Evolutionary conservation across 2,329 filamentous ascomycete genomes (phyloP), one percentile per base, ranked within the genome.

Genomic region (Ophiostoma piceae): DNA sequence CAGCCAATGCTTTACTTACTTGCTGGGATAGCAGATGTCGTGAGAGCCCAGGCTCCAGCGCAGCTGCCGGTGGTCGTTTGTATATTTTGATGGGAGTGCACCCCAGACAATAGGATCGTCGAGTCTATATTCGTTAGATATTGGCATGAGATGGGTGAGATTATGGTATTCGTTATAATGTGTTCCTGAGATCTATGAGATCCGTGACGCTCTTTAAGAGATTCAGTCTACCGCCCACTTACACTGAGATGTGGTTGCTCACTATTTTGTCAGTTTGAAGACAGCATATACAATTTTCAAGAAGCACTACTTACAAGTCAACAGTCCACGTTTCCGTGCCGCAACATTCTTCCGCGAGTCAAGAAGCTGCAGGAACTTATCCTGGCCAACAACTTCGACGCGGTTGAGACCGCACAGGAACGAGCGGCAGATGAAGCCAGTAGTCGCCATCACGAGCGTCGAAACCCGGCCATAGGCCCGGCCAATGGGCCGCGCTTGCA

Each of bases 61-160:
- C 76, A 93, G 84, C 77, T 94, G 95, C 70, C 85, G 83, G 26
- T 91, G 87, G 71, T 89, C 87, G 76, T 91, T 88, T 73, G 87
- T 82, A 76, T 95, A 92, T 67, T 85, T 84, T 65, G 92, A 79
- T 0, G 95, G 95, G 3, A 99, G 82, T 47, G 92, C 87, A 22
- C 94, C 95, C 94, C 94, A 99, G 74, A 97, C 88, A 71, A 98
- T 81, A 35, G 95, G 95, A 80, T 99, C 95, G 80, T 99, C 95
- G 75, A 98, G 82, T 71, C 94, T 97, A 78, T 8, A 8, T 16
- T 19, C 64, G 54, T 70, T 41, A 29, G 65, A 3, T 71, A 7
- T 62, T 62, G 57, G 26, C 16, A 54, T 14, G 14, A n/a, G 32
- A 11, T 16, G 43, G 2, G 8, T 47, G n/a, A 39, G n/a, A 12